These are phyloP conservation scores for Claviceps spartinae DNA, from an alignment of 2,329 filamentous ascomycete genomes.

Conservation along the genomic window DNA sequence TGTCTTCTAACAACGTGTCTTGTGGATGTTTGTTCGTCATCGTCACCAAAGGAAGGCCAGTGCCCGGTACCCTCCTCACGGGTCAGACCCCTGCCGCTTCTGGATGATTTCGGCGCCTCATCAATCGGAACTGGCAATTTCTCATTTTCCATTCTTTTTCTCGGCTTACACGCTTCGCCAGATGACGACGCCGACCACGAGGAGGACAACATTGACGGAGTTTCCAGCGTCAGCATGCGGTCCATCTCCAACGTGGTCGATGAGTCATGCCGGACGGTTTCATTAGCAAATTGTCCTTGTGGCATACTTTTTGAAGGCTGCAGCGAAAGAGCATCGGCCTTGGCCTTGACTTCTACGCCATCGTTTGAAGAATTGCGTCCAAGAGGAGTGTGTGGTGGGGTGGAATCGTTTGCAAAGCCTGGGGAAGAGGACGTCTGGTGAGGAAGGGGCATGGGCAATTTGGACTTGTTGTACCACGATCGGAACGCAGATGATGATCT, in stretches of 20 bases:
- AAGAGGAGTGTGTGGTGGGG: conserved; percentile 32
- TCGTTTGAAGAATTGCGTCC: conserved; percentile 31
- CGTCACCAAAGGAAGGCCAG: conserved; percentile 39
- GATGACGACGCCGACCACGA: conserved; percentile 17
- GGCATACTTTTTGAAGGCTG: conserved; percentile 28
- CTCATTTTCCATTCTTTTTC: conserved; percentile 24
- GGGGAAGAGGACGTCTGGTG: conserved; percentile 47
- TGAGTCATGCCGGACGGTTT: not conserved
- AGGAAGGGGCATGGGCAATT: conserved; percentile 41
- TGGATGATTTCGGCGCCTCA: conserved; percentile 12
- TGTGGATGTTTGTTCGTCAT: conserved; percentile 44
- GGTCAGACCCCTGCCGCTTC: conserved; percentile 14
- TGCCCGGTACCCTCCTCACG: conserved; percentile 20
- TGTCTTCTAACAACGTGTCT: conserved; percentile 24
- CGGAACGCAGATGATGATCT: conserved; percentile 41
- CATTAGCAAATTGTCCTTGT: not conserved
- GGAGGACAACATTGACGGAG: conserved; percentile 29
- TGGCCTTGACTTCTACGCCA: conserved; percentile 11
- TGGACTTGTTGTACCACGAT: conserved; percentile 43
- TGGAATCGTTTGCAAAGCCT: conserved; percentile 40
- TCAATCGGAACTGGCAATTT: conserved; percentile 15
- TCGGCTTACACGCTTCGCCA: conserved; percentile 14
- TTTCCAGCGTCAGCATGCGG: conserved; percentile 19
- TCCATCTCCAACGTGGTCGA: conserved; percentile 21
- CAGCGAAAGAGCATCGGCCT: conserved; percentile 34